Evolutionary conservation across 1,284 basidiomycete genomes (phyloP), one percentile per base, ranked within the genome.

Genomic region (Jaminaea rosea): DNA sequence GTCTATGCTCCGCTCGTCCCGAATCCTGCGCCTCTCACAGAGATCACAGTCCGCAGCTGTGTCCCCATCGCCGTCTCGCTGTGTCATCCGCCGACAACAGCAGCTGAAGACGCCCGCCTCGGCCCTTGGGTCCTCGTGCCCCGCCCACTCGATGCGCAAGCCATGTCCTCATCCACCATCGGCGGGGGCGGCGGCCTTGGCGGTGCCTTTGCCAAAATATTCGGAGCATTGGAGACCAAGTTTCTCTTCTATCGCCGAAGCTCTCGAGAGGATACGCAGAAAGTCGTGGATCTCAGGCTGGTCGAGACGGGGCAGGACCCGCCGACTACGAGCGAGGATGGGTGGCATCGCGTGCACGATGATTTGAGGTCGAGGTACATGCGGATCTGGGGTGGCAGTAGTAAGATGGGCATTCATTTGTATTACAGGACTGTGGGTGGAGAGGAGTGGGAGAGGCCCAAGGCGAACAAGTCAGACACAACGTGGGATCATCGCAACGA

Each of bases 71-170:
- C 83, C 34, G 73, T 77, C 4, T 73, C 83, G 36, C 76, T 76
- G 10, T 93, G 91, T 69, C 74, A 76, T 1, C 88, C 90, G 0
- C 71, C 78, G 3, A 80, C 84, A 0, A 87, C 83, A 0, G 78
- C 79, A 8, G 85, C 86, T 59, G 75, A 84, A 29, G 87, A 91
- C 69, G 83, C 84, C 4, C 79, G 83, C 48, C 84, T 84, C 61
- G 89, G 89, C 0, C 86, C 84, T 66, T 93, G 90, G 90, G 88
- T 93, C 1, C 81, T 84, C 19, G 84, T 92, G 7, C 81, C 82
- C 19, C 79, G 83, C 17, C 84, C 91, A 71, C 75, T 93, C 28
- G 88, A 89, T 69, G n/a, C n/a, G n/a, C n/a, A n/a, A n/a, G n/a
- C n/a, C n/a, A n/a, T n/a, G n/a, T n/a, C n/a, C n/a, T n/a, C n/a